Percentiles rank a stretch among this genome's conserved stretches.
Evolutionary conservation across 306 rosid species (phyloP).

Genomic region (Vigna angularis): DNA sequence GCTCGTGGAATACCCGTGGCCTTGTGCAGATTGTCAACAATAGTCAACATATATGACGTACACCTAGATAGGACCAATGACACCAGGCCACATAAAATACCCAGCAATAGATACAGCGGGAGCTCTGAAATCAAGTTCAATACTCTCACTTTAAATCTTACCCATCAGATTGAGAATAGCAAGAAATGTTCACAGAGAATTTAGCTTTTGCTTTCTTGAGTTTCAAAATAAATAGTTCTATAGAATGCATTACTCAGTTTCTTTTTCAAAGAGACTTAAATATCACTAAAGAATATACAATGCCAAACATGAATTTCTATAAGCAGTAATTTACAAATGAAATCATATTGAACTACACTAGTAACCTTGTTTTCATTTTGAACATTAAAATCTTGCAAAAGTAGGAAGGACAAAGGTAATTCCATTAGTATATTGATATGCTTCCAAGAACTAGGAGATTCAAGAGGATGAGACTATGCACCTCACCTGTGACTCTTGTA

Average conservation of each 20-base stretch:
- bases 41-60: slow-evolving; percentile 72
- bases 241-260: slow-evolving; percentile 27
- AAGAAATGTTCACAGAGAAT: slow-evolving; percentile 32
- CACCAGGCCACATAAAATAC: slow-evolving; percentile 84
- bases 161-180: slow-evolving; percentile 41
- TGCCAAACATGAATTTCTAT: slow-evolving; percentile 20
- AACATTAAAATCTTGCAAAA: slow-evolving; percentile 32
- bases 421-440: slow-evolving; percentile 14
- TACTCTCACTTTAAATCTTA: slow-evolving; percentile 45
- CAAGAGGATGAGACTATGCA: slow-evolving; percentile 19
- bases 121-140: slow-evolving; percentile 82
- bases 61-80: slow-evolving; percentile 83
- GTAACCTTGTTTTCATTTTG: not conserved
- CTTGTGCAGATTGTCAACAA: slow-evolving; percentile 67
- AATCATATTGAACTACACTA: not conserved
- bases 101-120: slow-evolving; percentile 92
- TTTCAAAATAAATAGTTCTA: slow-evolving; percentile 33
- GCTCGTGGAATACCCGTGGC: slow-evolving; percentile 62
- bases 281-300: not conserved
- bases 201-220: slow-evolving; percentile 6
- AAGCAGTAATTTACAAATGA: slow-evolving; percentile 10
- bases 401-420: slow-evolving; percentile 14
- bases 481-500: slow-evolving; percentile 2
- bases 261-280: slow-evolving; percentile 8
- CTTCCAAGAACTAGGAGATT: slow-evolving; percentile 30